Percentiles rank a stretch among this genome's conserved stretches.
Conservation (phyloP, 805 yeast genomes). For the Ogataea trehaloabstinens region DNA sequence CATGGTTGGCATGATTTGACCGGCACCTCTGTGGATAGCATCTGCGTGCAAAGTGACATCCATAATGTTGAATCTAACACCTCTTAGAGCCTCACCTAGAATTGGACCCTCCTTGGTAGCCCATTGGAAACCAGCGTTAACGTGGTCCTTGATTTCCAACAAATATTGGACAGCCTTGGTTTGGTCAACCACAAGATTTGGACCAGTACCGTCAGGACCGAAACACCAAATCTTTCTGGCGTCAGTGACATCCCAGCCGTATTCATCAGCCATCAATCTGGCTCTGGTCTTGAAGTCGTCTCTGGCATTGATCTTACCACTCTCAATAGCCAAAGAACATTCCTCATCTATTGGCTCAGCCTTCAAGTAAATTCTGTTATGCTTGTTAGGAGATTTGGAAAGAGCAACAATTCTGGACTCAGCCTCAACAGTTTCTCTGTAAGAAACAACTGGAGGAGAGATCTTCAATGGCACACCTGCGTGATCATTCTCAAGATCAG, state of each 20-base stretch:
- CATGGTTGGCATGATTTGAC: constrained; percentile 99
- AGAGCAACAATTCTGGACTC: constrained; percentile 95
- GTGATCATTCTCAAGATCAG: constrained; percentile 96
- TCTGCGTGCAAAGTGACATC: constrained; percentile 99
- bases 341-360: constrained; percentile 97
- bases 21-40: constrained; percentile 99
- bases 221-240: constrained; percentile 99
- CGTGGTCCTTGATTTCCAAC: constrained; percentile 98
- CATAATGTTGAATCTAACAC: constrained; percentile 94
- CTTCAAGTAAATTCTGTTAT: constrained; percentile 98
- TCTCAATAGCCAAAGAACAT: constrained; percentile 86
- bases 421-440: constrained; percentile 96
- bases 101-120: constrained; percentile 99
- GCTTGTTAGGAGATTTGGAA: constrained; percentile 99
- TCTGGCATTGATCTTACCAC: constrained; percentile 88
- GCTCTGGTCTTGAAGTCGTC: constrained; percentile 99
- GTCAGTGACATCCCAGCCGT: constrained; percentile 99
- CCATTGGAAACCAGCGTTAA: constrained; percentile 99
- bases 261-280: constrained; percentile 97
- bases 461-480: constrained; percentile 99
- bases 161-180: constrained; percentile 99
- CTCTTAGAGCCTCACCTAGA: constrained; percentile 94
- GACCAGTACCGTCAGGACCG: constrained; percentile 99
- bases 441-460: constrained; percentile 96
- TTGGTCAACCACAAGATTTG: constrained; percentile 98